Conservation (phyloP, 768 basidiomycete genomes). For the Suillus paluster region DNA sequence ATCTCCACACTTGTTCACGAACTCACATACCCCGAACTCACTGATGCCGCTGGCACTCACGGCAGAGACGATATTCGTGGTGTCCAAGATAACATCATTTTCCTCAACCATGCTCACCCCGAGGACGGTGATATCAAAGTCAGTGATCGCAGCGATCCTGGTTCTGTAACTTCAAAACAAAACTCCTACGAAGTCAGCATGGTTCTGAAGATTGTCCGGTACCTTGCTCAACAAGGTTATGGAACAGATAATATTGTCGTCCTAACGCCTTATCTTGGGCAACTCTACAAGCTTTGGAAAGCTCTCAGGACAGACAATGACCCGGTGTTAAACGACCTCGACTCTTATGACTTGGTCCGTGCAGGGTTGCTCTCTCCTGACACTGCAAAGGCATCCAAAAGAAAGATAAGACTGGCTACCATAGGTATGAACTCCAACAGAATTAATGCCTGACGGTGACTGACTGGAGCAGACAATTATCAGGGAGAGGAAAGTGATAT, state of each 20-base stretch:
- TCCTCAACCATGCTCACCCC: conserved; percentile 56
- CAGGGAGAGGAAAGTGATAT: conserved; percentile 74
- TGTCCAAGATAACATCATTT: conserved; percentile 57
- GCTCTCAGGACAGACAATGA: conserved; percentile 48
- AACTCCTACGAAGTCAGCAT: conserved; percentile 59
- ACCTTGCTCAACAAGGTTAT: conserved; percentile 67
- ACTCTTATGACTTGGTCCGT: conserved; percentile 55
- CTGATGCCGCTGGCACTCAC: conserved; percentile 51
- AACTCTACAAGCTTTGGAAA: conserved; percentile 50
- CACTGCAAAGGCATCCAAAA: conserved; percentile 47
- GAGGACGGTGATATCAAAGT: conserved; percentile 49
- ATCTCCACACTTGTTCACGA: conserved; percentile 59
- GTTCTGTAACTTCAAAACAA: conserved; percentile 53
- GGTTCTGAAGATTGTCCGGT: conserved; percentile 62
- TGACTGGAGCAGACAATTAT: conserved; percentile 56
- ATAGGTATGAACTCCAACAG: conserved; percentile 48
- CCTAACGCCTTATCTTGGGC: conserved; percentile 66
- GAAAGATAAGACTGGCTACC: conserved; percentile 56
- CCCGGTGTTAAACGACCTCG: conserved; percentile 62
- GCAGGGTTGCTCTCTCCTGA: conserved; percentile 53
- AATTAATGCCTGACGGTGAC: neutral
- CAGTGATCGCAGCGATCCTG: conserved; percentile 47
- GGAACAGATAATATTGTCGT: conserved; percentile 59
- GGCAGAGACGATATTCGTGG: conserved; percentile 54
- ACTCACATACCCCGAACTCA: conserved; percentile 63